Conservation (phyloP, 2,329 filamentous ascomycete genomes). For the Alternaria metachromatica region DNA sequence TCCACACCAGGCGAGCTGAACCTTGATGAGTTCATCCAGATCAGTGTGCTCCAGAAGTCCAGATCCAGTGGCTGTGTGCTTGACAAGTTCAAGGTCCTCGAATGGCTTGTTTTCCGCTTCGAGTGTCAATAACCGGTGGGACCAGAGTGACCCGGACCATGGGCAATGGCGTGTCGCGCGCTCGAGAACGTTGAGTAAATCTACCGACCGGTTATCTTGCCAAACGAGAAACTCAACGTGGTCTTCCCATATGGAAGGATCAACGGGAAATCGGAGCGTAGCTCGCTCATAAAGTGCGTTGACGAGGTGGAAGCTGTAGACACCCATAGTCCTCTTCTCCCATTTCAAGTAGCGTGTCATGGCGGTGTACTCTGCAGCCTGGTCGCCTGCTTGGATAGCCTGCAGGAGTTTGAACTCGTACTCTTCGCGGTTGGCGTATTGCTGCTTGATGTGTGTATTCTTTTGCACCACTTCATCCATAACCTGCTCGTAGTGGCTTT, state of each 20-base stretch:
- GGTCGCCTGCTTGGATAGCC: constrained; percentile 64
- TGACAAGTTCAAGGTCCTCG: constrained; percentile 83
- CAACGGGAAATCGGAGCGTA: constrained; percentile 73
- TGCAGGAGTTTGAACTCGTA: constrained; percentile 71
- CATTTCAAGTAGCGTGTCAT: constrained; percentile 79
- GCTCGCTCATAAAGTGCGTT: constrained; percentile 78
- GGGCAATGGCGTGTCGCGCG: constrained; percentile 89
- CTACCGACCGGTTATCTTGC: constrained; percentile 53
- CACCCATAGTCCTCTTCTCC: constrained; percentile 71
- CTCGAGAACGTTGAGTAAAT: constrained; percentile 74
- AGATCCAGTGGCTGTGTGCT: constrained; percentile 88
- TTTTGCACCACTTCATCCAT: constrained; percentile 73
- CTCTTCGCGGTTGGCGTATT: constrained; percentile 69
- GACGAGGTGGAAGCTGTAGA: constrained; percentile 61
- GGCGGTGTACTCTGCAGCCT: constrained; percentile 61
- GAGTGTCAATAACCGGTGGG: constrained; percentile 82
- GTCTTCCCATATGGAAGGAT: constrained; percentile 82
- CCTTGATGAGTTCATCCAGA: constrained; percentile 85
- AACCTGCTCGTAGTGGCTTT: constrained; percentile 72
- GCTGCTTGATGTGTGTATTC: constrained; percentile 68
- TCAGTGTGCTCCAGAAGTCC: constrained; percentile 84
- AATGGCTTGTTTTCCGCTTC: constrained; percentile 81
- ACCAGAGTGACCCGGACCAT: constrained; percentile 91
- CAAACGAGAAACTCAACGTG: constrained; percentile 75
- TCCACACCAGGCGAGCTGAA: constrained; percentile 93